Percentiles rank a stretch among this genome's conserved stretches.
Conservation (phyloP, 768 basidiomycete genomes). For the Hebeloma cylindrosporum region DNA sequence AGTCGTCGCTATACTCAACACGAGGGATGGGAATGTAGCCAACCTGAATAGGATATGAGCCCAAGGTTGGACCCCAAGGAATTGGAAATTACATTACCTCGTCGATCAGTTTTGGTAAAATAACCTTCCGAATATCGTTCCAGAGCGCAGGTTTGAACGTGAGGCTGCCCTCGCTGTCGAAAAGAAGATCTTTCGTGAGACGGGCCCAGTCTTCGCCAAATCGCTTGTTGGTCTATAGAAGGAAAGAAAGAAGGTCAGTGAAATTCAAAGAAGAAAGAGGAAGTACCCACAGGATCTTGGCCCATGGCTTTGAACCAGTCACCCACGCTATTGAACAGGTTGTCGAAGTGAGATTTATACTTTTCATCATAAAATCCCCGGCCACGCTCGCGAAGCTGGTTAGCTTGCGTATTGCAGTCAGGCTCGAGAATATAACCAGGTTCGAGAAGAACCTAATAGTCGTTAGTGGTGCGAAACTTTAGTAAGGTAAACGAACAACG, state of each 20-base stretch:
- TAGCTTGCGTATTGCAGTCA: constrained; percentile 64
- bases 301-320: constrained; percentile 85
- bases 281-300: constrained; percentile 63
- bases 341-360: constrained; percentile 74
- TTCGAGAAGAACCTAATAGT: constrained; percentile 62
- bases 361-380: constrained; percentile 72
- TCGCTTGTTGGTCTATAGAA: constrained; percentile 54
- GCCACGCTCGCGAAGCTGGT: constrained; percentile 65
- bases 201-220: constrained; percentile 84
- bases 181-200: constrained; percentile 81
- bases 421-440: constrained; percentile 86
- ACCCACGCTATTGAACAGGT: constrained; percentile 66
- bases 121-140: constrained; percentile 83
- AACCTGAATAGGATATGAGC: constrained; percentile 37
- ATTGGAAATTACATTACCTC: constrained; percentile 46
- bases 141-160: constrained; percentile 88
- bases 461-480: not conserved
- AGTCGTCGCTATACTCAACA: constrained; percentile 89
- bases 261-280: not conserved
- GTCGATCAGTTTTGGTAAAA: constrained; percentile 76
- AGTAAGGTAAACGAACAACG: constrained; percentile 10
- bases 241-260: not conserved
- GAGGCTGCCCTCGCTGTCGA: constrained; percentile 76
- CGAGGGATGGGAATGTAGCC: constrained; percentile 90
- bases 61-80: not conserved